Evolutionary conservation across 306 rosid genomes (phyloP).

Genomic region (Styphnolobium japonicum): DNA sequence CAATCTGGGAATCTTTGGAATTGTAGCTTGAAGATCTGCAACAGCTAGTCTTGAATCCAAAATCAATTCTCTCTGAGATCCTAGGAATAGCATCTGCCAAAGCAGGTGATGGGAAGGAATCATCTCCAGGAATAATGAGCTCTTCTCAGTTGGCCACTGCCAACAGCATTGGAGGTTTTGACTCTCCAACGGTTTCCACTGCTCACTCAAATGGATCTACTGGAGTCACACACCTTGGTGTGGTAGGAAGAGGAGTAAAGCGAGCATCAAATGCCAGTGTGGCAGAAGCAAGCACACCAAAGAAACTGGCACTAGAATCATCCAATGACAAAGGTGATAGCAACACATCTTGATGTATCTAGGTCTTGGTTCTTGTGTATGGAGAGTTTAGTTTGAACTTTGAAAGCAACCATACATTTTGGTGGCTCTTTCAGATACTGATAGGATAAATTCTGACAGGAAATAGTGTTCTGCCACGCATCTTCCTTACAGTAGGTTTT

Average conservation of each 20-base stretch:
- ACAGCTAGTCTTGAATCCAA: constrained; percentile 70
- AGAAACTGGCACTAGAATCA: constrained; percentile 63
- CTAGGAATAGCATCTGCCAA: constrained; percentile 64
- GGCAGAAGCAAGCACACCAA: constrained; percentile 47
- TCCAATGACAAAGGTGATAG: constrained; percentile 60
- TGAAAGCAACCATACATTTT: constrained; percentile 14
- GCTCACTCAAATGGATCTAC: constrained; percentile 73
- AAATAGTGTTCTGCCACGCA: constrained; percentile 8
- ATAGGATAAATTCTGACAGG: constrained; percentile 10
- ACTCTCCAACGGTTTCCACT: constrained; percentile 83
- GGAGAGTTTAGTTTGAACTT: constrained; percentile 26
- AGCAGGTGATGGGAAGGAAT: constrained; percentile 44
- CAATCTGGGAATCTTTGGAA: background rate
- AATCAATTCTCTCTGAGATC: constrained; percentile 72
- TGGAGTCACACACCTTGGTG: constrained; percentile 91
- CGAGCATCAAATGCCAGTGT: constrained; percentile 51
- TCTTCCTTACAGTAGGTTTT: background rate
- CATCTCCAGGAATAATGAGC: constrained; percentile 42
- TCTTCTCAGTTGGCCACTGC: constrained; percentile 68
- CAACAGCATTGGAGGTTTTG: constrained; percentile 60
- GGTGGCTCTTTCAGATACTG: constrained; percentile 13
- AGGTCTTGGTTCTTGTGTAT: constrained; percentile 4
- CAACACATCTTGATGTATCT: constrained; percentile 38
- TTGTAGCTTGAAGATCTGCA: constrained; percentile 97
- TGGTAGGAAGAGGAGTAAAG: constrained; percentile 97